phyloP scores from a whole-genome alignment of 495 filamentous ascomycete species.

The Neurospora sp. region DNA sequence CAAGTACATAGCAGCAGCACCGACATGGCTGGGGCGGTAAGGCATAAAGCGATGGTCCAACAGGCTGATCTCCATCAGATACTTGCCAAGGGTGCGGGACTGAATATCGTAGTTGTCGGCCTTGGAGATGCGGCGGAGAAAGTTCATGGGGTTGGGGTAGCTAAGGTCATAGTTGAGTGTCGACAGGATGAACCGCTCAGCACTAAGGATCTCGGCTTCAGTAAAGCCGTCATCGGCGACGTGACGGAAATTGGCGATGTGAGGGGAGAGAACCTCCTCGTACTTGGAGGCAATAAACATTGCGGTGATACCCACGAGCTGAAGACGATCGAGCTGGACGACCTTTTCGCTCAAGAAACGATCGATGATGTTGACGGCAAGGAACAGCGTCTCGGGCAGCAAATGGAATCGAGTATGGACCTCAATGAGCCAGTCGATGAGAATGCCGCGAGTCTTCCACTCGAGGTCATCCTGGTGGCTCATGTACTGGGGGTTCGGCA shows the following conservation, averaged over 20 bases:
- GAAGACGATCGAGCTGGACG: conserved; percentile 87
- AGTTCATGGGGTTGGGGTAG: conserved; percentile 99
- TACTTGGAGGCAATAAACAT: conserved; percentile 99
- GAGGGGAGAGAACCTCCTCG: conserved; percentile 92
- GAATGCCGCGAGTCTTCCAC: conserved; percentile 97
- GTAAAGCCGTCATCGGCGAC: conserved; percentile 94
- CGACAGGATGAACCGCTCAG: conserved; percentile 83
- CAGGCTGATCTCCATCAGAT: conserved; percentile 95
- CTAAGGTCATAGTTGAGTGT: conserved; percentile 94
- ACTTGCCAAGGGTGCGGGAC: conserved; percentile 92
- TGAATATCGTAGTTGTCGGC: conserved; percentile 97
- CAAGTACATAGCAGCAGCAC: conserved; percentile 90
- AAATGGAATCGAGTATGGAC: conserved; percentile 96
- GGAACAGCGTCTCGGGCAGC: conserved; percentile 94
- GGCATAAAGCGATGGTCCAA: conserved; percentile 87
- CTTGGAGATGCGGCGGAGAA: conserved; percentile 94
- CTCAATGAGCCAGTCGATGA: conserved; percentile 97
- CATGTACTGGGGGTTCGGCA: conserved; percentile 92
- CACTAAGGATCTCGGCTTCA: conserved; percentile 93
- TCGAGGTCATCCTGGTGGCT: conserved; percentile 85
- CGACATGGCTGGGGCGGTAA: conserved; percentile 77
- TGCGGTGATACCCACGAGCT: conserved; percentile 92
- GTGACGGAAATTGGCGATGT: conserved; percentile 92
- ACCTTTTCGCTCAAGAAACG: conserved; percentile 90
- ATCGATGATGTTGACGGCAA: conserved; percentile 96